phyloP scores from a whole-genome alignment of 2,329 filamentous ascomycete genomes.

The Fusarium nodosum region DNA sequence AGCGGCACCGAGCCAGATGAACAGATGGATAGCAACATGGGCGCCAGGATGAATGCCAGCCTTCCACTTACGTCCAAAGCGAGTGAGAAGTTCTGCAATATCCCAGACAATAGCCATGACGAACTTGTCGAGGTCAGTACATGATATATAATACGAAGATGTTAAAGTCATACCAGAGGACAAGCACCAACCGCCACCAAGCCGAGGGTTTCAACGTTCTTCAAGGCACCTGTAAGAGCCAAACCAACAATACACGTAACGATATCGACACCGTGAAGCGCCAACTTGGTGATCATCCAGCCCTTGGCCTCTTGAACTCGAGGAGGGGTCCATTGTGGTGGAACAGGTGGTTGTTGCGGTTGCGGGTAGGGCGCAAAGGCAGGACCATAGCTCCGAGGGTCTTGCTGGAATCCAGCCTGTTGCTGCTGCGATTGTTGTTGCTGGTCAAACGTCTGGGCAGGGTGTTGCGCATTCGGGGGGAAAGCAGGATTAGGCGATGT shows the following conservation, averaged over 20 bases:
- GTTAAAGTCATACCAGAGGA: slow-evolving; percentile 38
- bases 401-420: slow-evolving; percentile 39
- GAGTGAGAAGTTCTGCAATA: slow-evolving; percentile 56
- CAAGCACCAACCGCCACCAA: slow-evolving; percentile 29
- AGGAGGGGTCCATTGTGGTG: slow-evolving; percentile 36
- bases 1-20: slow-evolving; percentile 57
- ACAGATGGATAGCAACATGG: slow-evolving; percentile 59
- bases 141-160: neutral
- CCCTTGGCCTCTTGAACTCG: slow-evolving; percentile 30
- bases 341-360: slow-evolving; percentile 27
- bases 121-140: slow-evolving; percentile 49
- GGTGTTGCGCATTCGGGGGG: slow-evolving; percentile 31
- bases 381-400: slow-evolving; percentile 48
- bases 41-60: slow-evolving; percentile 60
- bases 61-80: slow-evolving; percentile 52
- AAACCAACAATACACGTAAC: slow-evolving; percentile 49
- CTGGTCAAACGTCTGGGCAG: slow-evolving; percentile 22
- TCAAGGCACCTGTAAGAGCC: slow-evolving; percentile 49
- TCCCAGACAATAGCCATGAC: slow-evolving; percentile 56
- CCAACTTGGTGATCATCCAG: slow-evolving; percentile 52
- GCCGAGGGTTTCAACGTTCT: slow-evolving; percentile 16
- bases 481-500: slow-evolving; percentile 21
- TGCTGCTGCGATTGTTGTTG: slow-evolving; percentile 20
- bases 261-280: slow-evolving; percentile 49
- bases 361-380: slow-evolving; percentile 46